Base-by-base conservation (phyloP, 495 filamentous ascomycete genomes). In the Hypoxylon rickii region DNA sequence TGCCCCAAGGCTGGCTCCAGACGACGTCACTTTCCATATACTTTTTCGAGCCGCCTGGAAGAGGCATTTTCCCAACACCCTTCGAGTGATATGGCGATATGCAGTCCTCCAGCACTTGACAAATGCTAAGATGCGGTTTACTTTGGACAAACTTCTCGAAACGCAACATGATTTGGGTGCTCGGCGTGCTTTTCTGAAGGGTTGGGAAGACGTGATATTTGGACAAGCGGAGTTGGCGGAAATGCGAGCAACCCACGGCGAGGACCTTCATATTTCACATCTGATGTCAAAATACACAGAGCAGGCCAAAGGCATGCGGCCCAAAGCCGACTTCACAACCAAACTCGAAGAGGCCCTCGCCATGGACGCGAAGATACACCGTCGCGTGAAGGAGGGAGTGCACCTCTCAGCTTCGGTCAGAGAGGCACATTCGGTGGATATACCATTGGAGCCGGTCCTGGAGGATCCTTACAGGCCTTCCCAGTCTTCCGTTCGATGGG, bases 61-160 rank as follows among this genome's bases (percentile, higher is more conserved):
- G 39, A 21, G 36, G n/a, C 50, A 48, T 6, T 68, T 51, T 37
- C 71, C 70, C 19, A 70, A 76, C 36, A 51, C 71, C 44, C 36
- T 73, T 32, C 59, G 68, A 44, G 70, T 70, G 13, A 38, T 73
- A 32, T 77, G 67, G 65, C 70, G 73, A 41, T 76, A 73, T 55
- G 66, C 68, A 3, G 58, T 47, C 21, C 43, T 69, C 6, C 16
- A 31, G 7, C 51, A 48, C 10, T 4, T 31, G 15, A 56, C 66
- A 0, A 63, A 2, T 19, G 29, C 37, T 2, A 29, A 56, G 5
- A 68, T 76, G 66, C 65, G 66, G 12, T 21, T 42, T 16, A 45
- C 1, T 3, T 31, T 69, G 21, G 55, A 43, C 6, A 33, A 24
- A 15, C 38, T 67, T 11, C 41, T 69, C 37, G 21, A 15, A 1